These are phyloP conservation scores for Kernera saxatilis DNA, from an alignment of 345 rosid species.

Conservation along the genomic window DNA sequence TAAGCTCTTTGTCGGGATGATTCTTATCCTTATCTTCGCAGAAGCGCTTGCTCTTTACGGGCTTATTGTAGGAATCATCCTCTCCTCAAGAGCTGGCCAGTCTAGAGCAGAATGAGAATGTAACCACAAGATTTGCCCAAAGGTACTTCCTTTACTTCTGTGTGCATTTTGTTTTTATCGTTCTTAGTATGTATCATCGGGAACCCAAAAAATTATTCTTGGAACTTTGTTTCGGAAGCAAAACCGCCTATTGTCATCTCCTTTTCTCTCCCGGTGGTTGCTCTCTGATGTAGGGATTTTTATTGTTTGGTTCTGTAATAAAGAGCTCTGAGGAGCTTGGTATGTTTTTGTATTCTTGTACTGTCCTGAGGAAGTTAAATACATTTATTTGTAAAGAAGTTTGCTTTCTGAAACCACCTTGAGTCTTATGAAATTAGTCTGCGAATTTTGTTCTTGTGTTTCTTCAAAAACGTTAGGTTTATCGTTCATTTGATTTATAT, in stretches of 20 bases:
- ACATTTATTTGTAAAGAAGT: slow-evolving; percentile 34
- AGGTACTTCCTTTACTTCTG: slow-evolving; percentile 12
- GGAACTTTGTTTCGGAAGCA: slow-evolving; percentile 18
- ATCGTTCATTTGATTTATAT: not conserved
- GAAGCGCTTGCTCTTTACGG: slow-evolving; percentile 39
- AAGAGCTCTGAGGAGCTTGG: slow-evolving; percentile 28
- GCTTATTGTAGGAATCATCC: slow-evolving; percentile 35
- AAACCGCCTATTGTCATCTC: not conserved
- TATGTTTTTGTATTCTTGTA: slow-evolving; percentile 27
- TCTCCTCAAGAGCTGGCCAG: slow-evolving; percentile 38
- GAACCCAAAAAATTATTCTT: slow-evolving; percentile 5
- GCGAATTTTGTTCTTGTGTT: not conserved
- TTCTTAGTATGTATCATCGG: slow-evolving; percentile 20
- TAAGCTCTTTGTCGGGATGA: slow-evolving; percentile 38
- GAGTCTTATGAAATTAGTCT: not conserved
- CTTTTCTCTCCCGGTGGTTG: slow-evolving; percentile 13
- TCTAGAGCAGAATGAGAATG: slow-evolving; percentile 34
- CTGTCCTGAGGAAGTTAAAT: slow-evolving; percentile 19
- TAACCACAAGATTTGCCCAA: not conserved
- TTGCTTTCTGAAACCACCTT: slow-evolving; percentile 5
- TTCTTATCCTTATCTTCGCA: slow-evolving; percentile 36
- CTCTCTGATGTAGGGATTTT: slow-evolving; percentile 24
- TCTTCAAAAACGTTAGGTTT: not conserved
- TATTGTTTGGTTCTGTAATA: slow-evolving; percentile 28
- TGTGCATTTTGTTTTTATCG: slow-evolving; percentile 15